Conservation (phyloP, 2,329 filamentous ascomycete genomes). For the Colletotrichum cordylinicola region DNA sequence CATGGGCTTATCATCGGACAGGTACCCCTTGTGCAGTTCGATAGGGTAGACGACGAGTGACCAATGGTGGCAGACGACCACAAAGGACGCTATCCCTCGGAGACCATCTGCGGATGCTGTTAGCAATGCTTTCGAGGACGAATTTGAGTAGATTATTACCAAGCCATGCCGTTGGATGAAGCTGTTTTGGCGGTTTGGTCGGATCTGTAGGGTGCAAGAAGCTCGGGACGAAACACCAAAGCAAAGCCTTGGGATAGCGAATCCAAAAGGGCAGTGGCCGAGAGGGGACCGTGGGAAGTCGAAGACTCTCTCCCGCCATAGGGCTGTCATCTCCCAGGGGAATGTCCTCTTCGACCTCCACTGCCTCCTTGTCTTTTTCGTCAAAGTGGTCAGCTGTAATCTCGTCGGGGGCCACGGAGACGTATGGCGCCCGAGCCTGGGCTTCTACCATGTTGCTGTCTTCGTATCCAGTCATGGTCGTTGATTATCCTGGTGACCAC, state of each 20-base stretch:
- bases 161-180: constrained; percentile 2
- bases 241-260: neutral
- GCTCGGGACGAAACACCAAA: neutral
- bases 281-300: neutral
- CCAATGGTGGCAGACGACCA: constrained; percentile 68
- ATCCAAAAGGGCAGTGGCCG: neutral
- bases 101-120: constrained; percentile 55
- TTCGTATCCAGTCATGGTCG: neutral
- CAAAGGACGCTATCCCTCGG: constrained; percentile 69
- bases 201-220: neutral
- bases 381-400: neutral
- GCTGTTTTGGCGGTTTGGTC: neutral
- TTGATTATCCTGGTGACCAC: neutral
- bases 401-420: neutral
- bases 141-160: neutral
- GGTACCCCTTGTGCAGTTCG: constrained; percentile 1
- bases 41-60: neutral
- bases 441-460: neutral
- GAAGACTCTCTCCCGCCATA: neutral
- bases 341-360: neutral
- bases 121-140: neutral
- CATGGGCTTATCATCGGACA: constrained; percentile 44
- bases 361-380: neutral
- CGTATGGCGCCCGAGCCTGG: neutral
- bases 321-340: neutral